Conservation (phyloP, 2,329 filamentous ascomycete genomes). For the Fusarium sambucinum region DNA sequence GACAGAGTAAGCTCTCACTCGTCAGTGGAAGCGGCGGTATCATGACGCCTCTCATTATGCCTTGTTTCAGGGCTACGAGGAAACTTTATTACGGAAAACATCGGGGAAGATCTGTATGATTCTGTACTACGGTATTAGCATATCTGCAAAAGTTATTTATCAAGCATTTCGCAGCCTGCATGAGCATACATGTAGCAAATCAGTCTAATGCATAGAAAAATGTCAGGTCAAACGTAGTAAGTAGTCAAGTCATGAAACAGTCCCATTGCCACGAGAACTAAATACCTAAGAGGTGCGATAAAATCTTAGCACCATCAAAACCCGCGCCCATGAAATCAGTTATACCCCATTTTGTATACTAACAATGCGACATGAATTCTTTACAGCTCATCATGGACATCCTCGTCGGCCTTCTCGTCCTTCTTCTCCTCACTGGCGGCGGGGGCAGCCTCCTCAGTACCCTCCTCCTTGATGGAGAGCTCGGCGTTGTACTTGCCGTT, state of each 20-base stretch:
- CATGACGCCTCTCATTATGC: constrained; percentile 17
- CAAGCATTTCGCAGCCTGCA: constrained; percentile 3
- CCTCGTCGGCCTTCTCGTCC: constrained; percentile 59
- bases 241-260: constrained; percentile 42
- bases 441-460: constrained; percentile 66
- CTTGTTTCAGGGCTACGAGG: constrained; percentile 11
- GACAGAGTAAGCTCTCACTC: constrained; percentile 9
- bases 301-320: constrained; percentile 48
- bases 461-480: constrained; percentile 67
- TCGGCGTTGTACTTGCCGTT: constrained; percentile 91
- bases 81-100: constrained; percentile 12
- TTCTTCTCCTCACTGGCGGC: constrained; percentile 66
- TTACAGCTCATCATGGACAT: constrained; percentile 82
- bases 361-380: constrained; percentile 50
- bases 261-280: constrained; percentile 48
- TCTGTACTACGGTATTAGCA: constrained; percentile 25
- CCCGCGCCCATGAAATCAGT: constrained; percentile 53
- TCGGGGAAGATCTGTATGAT: constrained; percentile 26
- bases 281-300: constrained; percentile 44
- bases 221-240: background rate
- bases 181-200: background rate
- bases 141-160: constrained; percentile 24
- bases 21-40: constrained; percentile 23
- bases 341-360: constrained; percentile 48
- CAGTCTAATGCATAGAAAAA: background rate